Evolutionary conservation across 2,329 filamentous ascomycete species (phyloP).

Genomic region (Apiospora kogelbergensis): DNA sequence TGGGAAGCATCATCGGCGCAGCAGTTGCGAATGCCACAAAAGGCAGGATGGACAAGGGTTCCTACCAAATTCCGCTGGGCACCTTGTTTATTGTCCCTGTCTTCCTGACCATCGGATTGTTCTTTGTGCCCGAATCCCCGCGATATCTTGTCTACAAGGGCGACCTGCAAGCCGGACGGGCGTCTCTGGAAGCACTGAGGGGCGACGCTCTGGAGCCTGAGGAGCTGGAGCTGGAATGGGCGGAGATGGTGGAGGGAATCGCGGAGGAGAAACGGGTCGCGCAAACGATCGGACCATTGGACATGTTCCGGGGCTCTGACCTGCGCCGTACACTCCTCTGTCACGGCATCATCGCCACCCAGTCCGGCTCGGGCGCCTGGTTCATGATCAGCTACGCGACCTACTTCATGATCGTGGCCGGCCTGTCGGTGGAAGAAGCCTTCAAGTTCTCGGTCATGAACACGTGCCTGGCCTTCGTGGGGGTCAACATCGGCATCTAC

Average conservation of each 20-base stretch:
- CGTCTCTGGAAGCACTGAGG: constrained; percentile 31
- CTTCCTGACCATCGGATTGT: constrained; percentile 42
- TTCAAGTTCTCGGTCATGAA: constrained; percentile 52
- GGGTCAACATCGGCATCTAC: constrained; percentile 48
- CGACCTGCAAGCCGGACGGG: constrained; percentile 14
- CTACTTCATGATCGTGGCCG: constrained; percentile 46
- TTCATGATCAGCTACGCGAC: constrained; percentile 51
- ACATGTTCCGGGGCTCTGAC: constrained; percentile 41
- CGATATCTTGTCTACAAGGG: constrained; percentile 38
- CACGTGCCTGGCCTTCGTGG: constrained; percentile 47
- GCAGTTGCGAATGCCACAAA: constrained; percentile 42
- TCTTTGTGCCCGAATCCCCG: constrained; percentile 47
- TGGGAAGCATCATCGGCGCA: constrained; percentile 43
- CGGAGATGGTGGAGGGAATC: constrained; percentile 39
- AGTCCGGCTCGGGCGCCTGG: constrained; percentile 46
- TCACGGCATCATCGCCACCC: constrained; percentile 46
- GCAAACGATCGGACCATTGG: constrained; percentile 31
- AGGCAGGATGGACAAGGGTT: constrained; percentile 34
- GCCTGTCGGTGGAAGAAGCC: constrained; percentile 38
- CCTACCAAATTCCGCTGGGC: constrained; percentile 48
- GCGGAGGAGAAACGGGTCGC: constrained; percentile 37
- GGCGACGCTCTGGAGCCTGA: constrained; percentile 29
- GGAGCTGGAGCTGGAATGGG: constrained; percentile 38
- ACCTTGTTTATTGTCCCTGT: constrained; percentile 46
- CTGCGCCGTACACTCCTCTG: constrained; percentile 50